These are phyloP conservation scores for Salinomyces thailandicus DNA, from an alignment of 2,329 filamentous ascomycete genomes.

Conservation along the genomic window DNA sequence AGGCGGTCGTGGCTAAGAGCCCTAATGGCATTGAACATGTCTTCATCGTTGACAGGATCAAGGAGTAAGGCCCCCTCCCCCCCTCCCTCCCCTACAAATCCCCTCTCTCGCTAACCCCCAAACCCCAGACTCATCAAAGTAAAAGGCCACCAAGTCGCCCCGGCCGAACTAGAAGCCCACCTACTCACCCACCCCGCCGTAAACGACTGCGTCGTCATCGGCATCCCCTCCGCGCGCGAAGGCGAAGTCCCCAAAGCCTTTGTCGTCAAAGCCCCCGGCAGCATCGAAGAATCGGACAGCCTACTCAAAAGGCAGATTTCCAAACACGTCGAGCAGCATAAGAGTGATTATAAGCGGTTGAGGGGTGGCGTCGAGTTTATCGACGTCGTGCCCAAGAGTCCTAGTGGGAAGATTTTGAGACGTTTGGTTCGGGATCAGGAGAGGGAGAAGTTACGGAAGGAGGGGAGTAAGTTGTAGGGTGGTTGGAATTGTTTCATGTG, in stretches of 20 bases:
- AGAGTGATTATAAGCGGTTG: conserved; percentile 53
- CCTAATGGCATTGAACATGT: conserved; percentile 66
- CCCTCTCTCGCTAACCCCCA: not conserved
- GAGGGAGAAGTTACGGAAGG: conserved; percentile 53
- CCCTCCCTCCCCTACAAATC: not conserved
- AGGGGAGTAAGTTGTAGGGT: conserved; percentile 54
- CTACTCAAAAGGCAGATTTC: conserved; percentile 41
- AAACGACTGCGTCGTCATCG: conserved; percentile 70
- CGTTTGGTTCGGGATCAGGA: conserved; percentile 63
- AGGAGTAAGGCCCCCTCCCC: conserved; percentile 37
- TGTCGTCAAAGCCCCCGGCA: conserved; percentile 46
- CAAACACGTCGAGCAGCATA: conserved; percentile 50
- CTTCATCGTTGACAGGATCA: conserved; percentile 73
- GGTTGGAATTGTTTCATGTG: not conserved
- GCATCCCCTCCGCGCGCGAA: conserved; percentile 52
- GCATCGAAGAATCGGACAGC: conserved; percentile 40
- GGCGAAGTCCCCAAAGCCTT: conserved; percentile 56
- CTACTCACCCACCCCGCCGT: conserved; percentile 64
- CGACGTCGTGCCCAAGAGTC: conserved; percentile 49
- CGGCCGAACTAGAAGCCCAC: conserved; percentile 62
- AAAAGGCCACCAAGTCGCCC: conserved; percentile 71
- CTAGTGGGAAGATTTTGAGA: conserved; percentile 53
- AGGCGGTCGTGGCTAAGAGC: conserved; percentile 58
- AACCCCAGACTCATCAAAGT: conserved; percentile 22
- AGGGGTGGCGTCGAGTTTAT: conserved; percentile 50